Evolutionary conservation across 2,329 filamentous ascomycete genomes (phyloP).

Genomic region (Macrophomina pseudophaseolina): DNA sequence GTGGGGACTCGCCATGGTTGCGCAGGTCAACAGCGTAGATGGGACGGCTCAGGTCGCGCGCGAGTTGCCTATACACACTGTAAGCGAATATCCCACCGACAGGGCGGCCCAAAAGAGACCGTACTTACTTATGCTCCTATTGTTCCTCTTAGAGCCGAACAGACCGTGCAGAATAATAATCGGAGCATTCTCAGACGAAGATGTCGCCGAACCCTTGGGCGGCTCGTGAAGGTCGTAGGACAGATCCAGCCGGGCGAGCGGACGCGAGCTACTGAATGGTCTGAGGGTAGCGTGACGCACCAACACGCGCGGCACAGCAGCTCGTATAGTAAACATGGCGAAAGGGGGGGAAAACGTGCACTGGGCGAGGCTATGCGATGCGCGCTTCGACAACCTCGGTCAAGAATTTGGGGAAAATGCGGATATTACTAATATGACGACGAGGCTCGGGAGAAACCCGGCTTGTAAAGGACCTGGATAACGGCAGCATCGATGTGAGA

Average conservation of each 20-base stretch:
- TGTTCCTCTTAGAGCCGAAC: slow-evolving; percentile 95
- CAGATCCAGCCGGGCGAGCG: slow-evolving; percentile 45
- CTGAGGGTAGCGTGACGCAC: slow-evolving; percentile 5
- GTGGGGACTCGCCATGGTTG: slow-evolving; percentile 91
- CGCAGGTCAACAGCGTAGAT: slow-evolving; percentile 88
- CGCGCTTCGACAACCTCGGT: slow-evolving; percentile 5
- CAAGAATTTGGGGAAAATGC: neutral
- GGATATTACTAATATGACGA: slow-evolving; percentile 19
- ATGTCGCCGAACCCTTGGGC: slow-evolving; percentile 43
- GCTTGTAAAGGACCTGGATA: neutral
- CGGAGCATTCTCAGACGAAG: slow-evolving; percentile 53
- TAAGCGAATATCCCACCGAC: neutral
- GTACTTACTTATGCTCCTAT: slow-evolving; percentile 92
- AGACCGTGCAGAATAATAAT: slow-evolving; percentile 91
- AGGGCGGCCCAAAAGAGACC: slow-evolving; percentile 37
- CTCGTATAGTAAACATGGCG: slow-evolving; percentile 16
- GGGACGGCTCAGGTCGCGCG: slow-evolving; percentile 77
- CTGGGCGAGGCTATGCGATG: neutral
- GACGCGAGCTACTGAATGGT: slow-evolving; percentile 22
- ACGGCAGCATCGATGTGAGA: slow-evolving; percentile 4
- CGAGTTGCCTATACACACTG: slow-evolving; percentile 66
- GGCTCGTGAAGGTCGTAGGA: slow-evolving; percentile 72
- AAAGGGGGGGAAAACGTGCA: neutral
- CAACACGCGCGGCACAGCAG: slow-evolving; percentile 15
- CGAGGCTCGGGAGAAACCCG: neutral